Evolutionary conservation across 2,329 filamentous ascomycete species (phyloP).

Genomic region (Aspergillus sp.): DNA sequence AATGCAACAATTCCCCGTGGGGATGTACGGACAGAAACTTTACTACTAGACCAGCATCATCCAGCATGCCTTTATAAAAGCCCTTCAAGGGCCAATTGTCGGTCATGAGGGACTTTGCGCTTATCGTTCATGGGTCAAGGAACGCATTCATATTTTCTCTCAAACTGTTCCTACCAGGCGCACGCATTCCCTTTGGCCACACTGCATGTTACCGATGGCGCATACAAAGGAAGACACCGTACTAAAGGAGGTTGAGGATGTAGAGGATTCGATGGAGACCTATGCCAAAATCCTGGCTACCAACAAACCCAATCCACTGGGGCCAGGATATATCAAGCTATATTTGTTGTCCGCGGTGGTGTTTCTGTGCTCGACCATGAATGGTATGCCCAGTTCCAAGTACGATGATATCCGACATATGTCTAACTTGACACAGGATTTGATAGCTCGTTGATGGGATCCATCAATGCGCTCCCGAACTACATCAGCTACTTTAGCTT

Average conservation of each 20-base stretch:
- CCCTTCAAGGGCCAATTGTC: too few relatives aligned
- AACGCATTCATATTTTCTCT: too few relatives aligned
- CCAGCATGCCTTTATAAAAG: too few relatives aligned
- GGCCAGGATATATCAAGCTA: constrained; percentile 7
- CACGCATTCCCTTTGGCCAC: too few relatives aligned
- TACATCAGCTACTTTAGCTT: constrained; percentile 6
- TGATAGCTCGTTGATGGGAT: constrained; percentile 11
- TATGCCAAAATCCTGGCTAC: constrained; percentile 3
- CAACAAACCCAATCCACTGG: constrained; percentile 8
- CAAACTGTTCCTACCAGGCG: too few relatives aligned
- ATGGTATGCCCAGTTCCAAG: constrained; percentile 1
- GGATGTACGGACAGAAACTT: not conserved
- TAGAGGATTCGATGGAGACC: constrained; percentile 5
- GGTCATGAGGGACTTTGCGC: too few relatives aligned
- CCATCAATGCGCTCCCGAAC: constrained; percentile 11
- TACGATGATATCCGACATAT: not conserved
- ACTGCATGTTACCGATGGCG: not conserved
- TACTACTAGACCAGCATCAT: too few relatives aligned
- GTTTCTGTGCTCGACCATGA: constrained; percentile 13
- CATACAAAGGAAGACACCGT: not conserved
- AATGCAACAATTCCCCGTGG: not conserved
- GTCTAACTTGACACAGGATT: constrained; percentile 1
- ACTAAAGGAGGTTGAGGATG: constrained; percentile 5
- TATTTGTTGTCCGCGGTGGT: constrained; percentile 10
- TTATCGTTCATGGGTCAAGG: too few relatives aligned